Evolutionary conservation across 768 basidiomycete species (phyloP), one percentile per base, ranked within the genome.

Genomic region (Kondoa subrosea): DNA sequence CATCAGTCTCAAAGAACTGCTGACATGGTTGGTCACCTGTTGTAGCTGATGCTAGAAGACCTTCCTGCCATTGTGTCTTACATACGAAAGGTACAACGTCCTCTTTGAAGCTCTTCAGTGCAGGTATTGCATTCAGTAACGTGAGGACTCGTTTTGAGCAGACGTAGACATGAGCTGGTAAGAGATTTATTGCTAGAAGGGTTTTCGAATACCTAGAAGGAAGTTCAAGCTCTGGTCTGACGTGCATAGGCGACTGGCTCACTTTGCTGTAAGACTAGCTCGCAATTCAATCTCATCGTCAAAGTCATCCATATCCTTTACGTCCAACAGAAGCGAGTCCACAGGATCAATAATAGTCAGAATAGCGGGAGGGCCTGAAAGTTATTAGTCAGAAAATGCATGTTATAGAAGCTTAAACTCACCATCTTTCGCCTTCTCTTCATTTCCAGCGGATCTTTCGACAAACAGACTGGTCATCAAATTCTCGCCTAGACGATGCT

Each of bases 81-180:
- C 61, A 63, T 16, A 63, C 17, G 30, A 63, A 63, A 27, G 61
- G 61, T 32, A 63, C 29, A 4, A 63, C 27, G 29, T 63, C 61
- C 2, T 63, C 29, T n/a, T 63, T 63, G 61, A 63, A 30, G 61
- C 17, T 31, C 29, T 31, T 27, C 16, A 63, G 33, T n/a, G 61
- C 33, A 17, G 61, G 61, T 14, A 63, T 63, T 21, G 61, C 61
- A 27, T 63, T 33, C 26, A 63, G n/a, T 27, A 63, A 31, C 29
- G 16, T 27, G 8, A 63, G 16, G 16, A 32, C 29, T 15, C 61
- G 61, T 33, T 16, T 27, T 29, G 61, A 63, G n/a, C 16, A 32
- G 30, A 63, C 61, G 29, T 63, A 63, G 61, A 63, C 61, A 32
- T 63, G 61, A 27, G 61, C 61, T 17, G 61, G 61, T 17, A 63